Base-by-base conservation (phyloP, 2,329 filamentous ascomycete genomes). In the Pyricularia pennisetigena region DNA sequence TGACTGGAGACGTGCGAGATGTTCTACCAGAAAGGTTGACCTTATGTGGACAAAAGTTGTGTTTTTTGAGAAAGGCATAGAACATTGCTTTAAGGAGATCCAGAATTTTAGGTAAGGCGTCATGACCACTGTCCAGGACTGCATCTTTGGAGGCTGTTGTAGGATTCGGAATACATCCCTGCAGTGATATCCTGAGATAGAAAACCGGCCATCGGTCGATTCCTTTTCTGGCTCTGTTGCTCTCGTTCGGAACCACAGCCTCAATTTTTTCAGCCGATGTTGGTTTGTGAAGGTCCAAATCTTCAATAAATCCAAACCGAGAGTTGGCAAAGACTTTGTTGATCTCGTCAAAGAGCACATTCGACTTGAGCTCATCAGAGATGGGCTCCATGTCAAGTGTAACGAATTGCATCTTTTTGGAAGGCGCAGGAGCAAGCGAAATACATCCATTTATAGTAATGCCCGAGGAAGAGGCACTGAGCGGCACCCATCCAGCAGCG, bases 161-260 rank as follows among this genome's bases (percentile, higher is more conserved):
- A 23, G 64, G 64, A 68, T 26, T 68, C 68, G 57, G n/a, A 23
- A 67, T 32, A 9, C 35, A 35, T 0, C 30, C 61, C 4, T 71
- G 70, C 12, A 84, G 73, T 2, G 82, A 79, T 49, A 97, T 85
- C 30, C 86, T 86, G n/a, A 98, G 79, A 72, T 89, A 90, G 73
- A 97, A 98, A 88, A 94, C 94, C 0, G 94, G 93, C 88, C 92
- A 95, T 66, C 87, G 85, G 73, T 97, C 93, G 10, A 94, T 80
- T 0, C 88, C 83, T 74, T 92, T 94, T 62, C 82, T 83, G 14
- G 78, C 77, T 73, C 82, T 87, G 54, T 85, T 62, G 14, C 26
- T 62, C 24, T 62, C 59, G 14, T 62, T 16, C 16, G 16, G 12
- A 28, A 12, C 9, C 59, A 9, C 14, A 5, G 26, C 26, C 26